Base-by-base conservation (phyloP, 2,329 filamentous ascomycete genomes). In the Aspergillus sp. region DNA sequence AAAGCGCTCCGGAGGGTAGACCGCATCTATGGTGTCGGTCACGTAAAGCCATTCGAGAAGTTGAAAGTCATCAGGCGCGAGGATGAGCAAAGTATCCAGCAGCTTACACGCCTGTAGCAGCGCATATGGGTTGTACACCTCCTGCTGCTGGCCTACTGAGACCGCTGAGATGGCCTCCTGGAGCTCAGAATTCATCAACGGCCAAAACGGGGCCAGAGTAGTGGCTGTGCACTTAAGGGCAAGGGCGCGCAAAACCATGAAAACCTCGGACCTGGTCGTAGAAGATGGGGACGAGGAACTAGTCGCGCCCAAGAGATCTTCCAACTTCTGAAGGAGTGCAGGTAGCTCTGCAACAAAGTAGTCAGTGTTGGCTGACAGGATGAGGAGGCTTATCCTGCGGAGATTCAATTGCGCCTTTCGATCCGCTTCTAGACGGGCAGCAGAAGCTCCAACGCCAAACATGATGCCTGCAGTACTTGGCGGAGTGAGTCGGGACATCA, bases 1-100 rank as follows among this genome's bases (percentile, higher is more conserved):
- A 78, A 89, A 89, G 55, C 82, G 80, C 13, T 86, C 79, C 0
- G 91, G 88, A 12, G 91, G 88, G 76, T 99, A 96, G 36, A 99
- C 91, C 1, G 95, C 93, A 70, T 99, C 95, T 65, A 97, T 93
- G 13, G 94, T 98, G 76, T 99, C 95, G 1, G 92, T 96, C 58
- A 99, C 89, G 75, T 97, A 99, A 4, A 98, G 86, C 95, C 95
- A 99, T 80, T 97, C 92, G 70, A 96, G 90, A n/a, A 98, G 85
- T 76, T 98, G 95, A 78, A 98, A 99, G 74, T 99, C 95, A 67
- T 99, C 95, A 0, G 93, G 94, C 4, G 91, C 89, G 7, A 93
- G 82, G 47, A 92, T 89, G 13, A 98, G 85, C n/a, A 99, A 82
- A 19, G 92, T 82, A 71, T 99, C 95, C 3, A 99, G 84, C 3